phyloP scores from a whole-genome alignment of 2,329 filamentous ascomycete species.

The Fusarium bactridioides region DNA sequence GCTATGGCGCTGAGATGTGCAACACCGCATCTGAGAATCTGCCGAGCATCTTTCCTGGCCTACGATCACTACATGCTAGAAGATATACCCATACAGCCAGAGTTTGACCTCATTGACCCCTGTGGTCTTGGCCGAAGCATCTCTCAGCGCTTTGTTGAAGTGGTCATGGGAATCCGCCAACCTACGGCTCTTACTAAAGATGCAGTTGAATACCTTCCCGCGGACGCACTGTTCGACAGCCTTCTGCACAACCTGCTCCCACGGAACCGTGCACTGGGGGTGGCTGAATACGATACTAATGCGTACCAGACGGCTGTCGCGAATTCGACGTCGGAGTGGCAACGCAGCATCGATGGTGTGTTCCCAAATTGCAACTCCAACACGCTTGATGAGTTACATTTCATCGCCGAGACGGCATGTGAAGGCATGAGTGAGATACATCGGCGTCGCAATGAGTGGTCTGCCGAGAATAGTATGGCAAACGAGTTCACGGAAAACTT shows the following conservation, averaged over 20 bases:
- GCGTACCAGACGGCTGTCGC: constrained; percentile 49
- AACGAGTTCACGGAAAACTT: constrained; percentile 46
- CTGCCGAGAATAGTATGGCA: constrained; percentile 41
- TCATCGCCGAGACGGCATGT: constrained; percentile 54
- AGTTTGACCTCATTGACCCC: constrained; percentile 54
- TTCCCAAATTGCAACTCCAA: constrained; percentile 55
- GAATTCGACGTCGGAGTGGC: constrained; percentile 53
- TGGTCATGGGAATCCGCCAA: constrained; percentile 52
- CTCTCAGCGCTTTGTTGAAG: constrained; percentile 57
- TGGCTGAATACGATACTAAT: constrained; percentile 49
- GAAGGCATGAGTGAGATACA: constrained; percentile 56
- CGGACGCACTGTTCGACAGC: constrained; percentile 38
- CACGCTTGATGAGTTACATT: constrained; percentile 54
- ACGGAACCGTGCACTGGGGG: constrained; percentile 36
- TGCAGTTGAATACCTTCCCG: constrained; percentile 47
- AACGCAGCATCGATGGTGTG: constrained; percentile 53
- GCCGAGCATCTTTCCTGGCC: constrained; percentile 54
- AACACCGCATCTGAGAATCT: constrained; percentile 49
- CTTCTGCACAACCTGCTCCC: constrained; percentile 37
- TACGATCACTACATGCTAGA: constrained; percentile 53
- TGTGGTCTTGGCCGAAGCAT: constrained; percentile 50
- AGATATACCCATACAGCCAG: constrained; percentile 39
- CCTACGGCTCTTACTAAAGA: constrained; percentile 46
- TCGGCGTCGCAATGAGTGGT: constrained; percentile 43
- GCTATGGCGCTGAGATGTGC: constrained; percentile 52